These are phyloP conservation scores for Ogataea pini DNA, from an alignment of 805 yeast species.

Conservation along the genomic window DNA sequence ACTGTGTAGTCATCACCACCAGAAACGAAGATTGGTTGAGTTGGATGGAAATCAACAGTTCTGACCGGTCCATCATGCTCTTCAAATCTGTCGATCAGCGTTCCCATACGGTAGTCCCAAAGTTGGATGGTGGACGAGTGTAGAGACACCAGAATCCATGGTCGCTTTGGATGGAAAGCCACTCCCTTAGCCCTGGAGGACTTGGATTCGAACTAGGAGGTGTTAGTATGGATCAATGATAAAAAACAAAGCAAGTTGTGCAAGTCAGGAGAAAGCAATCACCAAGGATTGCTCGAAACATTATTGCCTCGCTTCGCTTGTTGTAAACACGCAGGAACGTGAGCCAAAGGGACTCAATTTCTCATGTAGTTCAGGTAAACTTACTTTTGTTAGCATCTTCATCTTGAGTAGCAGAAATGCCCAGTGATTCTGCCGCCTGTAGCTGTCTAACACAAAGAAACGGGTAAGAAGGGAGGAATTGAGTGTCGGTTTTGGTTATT, in stretches of 20 bases:
- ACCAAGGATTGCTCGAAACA: too few species aligned
- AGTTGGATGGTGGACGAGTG: slow-evolving; percentile 98
- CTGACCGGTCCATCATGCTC: slow-evolving; percentile 99
- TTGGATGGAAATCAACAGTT: slow-evolving; percentile 93
- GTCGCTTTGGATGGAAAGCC: slow-evolving; percentile 93
- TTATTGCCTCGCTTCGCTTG: not conserved
- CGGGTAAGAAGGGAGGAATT: not conserved
- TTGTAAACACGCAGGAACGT: slow-evolving; percentile 3
- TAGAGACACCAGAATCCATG: slow-evolving; percentile 94
- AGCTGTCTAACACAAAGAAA: slow-evolving; percentile 2
- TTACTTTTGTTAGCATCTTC: slow-evolving; percentile 80
- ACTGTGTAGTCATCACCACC: slow-evolving; percentile 97
- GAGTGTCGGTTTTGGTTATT: not conserved
- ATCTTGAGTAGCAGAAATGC: slow-evolving; percentile 41
- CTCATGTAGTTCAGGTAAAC: slow-evolving; percentile 24
- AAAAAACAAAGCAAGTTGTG: not conserved
- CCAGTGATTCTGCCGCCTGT: not conserved
- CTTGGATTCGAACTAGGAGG: slow-evolving; percentile 83
- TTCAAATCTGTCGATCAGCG: slow-evolving; percentile 91
- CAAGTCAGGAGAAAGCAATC: too few species aligned
- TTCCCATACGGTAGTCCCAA: slow-evolving; percentile 99
- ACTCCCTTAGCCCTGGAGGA: slow-evolving; percentile 97
- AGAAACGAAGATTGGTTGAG: slow-evolving; percentile 94
- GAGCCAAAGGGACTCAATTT: slow-evolving; percentile 4
- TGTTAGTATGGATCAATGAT: slow-evolving; percentile 9